Conservation (phyloP, 2,329 filamentous ascomycete genomes). For the Apiospora koreana region DNA sequence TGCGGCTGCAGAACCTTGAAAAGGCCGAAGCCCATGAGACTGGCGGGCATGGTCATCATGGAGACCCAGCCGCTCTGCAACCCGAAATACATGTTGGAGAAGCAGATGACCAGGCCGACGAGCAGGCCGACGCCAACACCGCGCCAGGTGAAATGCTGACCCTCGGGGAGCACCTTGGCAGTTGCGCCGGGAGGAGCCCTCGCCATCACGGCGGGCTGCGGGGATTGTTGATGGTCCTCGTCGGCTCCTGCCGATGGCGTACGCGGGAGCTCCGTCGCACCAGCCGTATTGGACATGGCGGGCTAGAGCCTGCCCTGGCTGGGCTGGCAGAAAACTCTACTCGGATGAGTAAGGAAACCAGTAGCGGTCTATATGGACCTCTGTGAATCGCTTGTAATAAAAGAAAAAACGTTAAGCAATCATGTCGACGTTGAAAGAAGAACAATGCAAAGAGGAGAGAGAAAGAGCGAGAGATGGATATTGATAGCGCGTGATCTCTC, state of each 20-base stretch:
- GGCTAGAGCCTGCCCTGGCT: neutral
- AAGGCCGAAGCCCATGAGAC: slow-evolving; percentile 89
- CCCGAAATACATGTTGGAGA: slow-evolving; percentile 99
- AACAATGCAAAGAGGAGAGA: neutral
- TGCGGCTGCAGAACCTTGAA: slow-evolving; percentile 78
- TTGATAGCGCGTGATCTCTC: neutral
- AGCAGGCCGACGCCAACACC: slow-evolving; percentile 77
- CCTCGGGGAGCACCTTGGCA: slow-evolving; percentile 33
- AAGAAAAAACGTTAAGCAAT: neutral
- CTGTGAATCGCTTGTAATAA: neutral
- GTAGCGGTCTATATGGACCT: neutral
- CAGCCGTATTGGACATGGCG: neutral
- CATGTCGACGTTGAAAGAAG: neutral
- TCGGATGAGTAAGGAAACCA: neutral
- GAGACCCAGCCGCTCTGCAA: slow-evolving; percentile 75
- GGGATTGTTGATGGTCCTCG: neutral
- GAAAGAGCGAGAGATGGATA: neutral
- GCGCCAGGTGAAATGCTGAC: slow-evolving; percentile 80
- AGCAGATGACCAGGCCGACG: slow-evolving; percentile 90
- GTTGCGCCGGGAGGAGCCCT: neutral
- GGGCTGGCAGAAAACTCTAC: neutral
- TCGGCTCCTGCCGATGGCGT: neutral
- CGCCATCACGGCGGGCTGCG: neutral
- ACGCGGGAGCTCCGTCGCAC: neutral
- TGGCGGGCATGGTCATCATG: slow-evolving; percentile 96